Conservation (phyloP, 805 yeast species). For the Nakazawaea peltata region DNA sequence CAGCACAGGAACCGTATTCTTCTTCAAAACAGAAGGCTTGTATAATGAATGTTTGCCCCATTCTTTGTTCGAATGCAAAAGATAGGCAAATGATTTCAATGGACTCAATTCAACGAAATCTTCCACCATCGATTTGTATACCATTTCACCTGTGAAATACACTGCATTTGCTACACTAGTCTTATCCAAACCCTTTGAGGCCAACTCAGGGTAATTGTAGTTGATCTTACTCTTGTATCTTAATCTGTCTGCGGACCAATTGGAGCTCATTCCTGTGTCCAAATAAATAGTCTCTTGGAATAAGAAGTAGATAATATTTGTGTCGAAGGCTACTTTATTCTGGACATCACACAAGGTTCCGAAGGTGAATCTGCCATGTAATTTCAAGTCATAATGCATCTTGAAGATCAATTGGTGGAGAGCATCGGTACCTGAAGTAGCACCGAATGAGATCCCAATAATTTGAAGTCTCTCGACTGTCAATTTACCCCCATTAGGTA, state of each 20-base stretch:
- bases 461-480: conserved; percentile 45
- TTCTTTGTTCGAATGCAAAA: conserved; percentile 22
- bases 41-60: conserved; percentile 18
- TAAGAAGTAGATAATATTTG: conserved; percentile 45
- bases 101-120: conserved; percentile 35
- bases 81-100: conserved; percentile 30
- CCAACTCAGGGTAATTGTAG: conserved; percentile 7
- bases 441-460: conserved; percentile 45
- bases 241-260: conserved; percentile 43
- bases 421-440: conserved; percentile 37
- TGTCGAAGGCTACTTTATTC: conserved; percentile 34
- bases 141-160: conserved; percentile 50
- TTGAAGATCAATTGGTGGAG: conserved; percentile 37
- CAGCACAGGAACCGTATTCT: conserved; percentile 29
- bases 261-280: conserved; percentile 30
- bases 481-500: conserved; percentile 45
- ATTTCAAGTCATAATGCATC: conserved; percentile 29
- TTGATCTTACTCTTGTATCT: conserved; percentile 15
- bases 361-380: conserved; percentile 29
- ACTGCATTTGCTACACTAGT: conserved; percentile 16
- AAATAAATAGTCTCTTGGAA: conserved; percentile 54
- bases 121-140: conserved; percentile 40
- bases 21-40: conserved; percentile 16
- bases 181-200: background rate
- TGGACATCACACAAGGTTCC: conserved; percentile 26